These are phyloP conservation scores for Auricularia heimuer DNA, from an alignment of 768 basidiomycete species.

Conservation along the genomic window DNA sequence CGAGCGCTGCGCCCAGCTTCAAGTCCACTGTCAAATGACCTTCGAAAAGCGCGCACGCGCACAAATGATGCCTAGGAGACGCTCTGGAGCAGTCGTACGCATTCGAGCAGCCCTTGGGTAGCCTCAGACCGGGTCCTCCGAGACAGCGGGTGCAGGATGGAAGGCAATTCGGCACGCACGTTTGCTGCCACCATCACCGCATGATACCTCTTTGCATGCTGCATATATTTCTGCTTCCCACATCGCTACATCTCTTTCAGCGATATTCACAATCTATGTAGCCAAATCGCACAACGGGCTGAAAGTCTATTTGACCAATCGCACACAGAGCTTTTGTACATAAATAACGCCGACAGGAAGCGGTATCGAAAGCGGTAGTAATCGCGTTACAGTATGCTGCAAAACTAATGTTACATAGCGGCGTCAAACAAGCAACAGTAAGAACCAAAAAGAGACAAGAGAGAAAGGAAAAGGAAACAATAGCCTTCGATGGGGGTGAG, in stretches of 20 bases:
- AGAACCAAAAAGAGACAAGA: conserved; percentile 9
- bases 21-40: no score
- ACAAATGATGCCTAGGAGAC: no score
- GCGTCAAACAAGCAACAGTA: background rate
- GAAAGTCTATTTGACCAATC: background rate
- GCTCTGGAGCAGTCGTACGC: no score
- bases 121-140: no score
- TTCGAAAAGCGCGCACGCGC: no score
- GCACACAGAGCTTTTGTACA: conserved; percentile 2
- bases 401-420: background rate
- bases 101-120: no score
- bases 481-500: conserved; percentile 4
- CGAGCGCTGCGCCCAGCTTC: no score
- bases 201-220: background rate
- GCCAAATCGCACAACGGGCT: background rate
- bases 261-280: background rate
- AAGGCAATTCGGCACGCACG: no score
- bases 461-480: conserved; percentile 7
- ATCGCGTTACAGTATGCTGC: background rate
- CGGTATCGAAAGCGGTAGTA: background rate
- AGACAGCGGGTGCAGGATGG: no score
- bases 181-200: no score
- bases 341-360: background rate
- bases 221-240: background rate
- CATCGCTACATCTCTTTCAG: background rate